Conservation (phyloP, 306 rosid genomes). For the Cyclanthera cordifolia region DNA sequence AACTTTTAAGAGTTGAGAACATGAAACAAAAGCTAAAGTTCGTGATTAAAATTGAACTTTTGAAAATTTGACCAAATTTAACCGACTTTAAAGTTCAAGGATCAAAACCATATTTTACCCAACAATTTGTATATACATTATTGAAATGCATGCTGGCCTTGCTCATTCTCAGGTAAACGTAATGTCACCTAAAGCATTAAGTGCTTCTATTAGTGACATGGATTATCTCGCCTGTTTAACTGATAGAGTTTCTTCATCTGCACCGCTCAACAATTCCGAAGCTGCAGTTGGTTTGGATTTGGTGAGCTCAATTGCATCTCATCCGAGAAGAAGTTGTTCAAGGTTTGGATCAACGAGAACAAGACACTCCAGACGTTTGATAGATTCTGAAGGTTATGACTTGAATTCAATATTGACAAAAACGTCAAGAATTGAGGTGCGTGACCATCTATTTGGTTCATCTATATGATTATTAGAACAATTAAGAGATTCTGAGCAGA, state of each 20-base stretch:
- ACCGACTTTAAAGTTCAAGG: no score
- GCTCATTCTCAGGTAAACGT: conserved; percentile 51
- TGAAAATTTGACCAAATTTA: no score
- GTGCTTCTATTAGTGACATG: conserved; percentile 58
- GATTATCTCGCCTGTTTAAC: conserved; percentile 61
- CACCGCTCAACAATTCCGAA: conserved; percentile 77
- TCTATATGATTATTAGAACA: not conserved
- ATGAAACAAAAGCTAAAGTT: no score
- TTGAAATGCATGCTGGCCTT: not conserved
- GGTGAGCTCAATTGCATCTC: conserved; percentile 64
- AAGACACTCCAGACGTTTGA: conserved; percentile 47
- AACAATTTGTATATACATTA: not conserved
- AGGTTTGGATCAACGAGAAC: conserved; percentile 60
- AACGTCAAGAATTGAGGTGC: conserved; percentile 59
- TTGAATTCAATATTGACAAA: conserved; percentile 52
- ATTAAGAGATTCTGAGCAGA: not conserved
- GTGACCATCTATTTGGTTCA: not conserved
- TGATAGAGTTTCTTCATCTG: conserved; percentile 80
- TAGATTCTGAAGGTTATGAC: conserved; percentile 46
- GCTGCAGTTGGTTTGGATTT: conserved; percentile 82
- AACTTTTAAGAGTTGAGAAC: no score
- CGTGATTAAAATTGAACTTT: no score
- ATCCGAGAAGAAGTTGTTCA: conserved; percentile 45
- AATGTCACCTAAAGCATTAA: conserved; percentile 44
- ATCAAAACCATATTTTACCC: no score